Conservation (phyloP, 768 basidiomycete species). For the Auricularia auricula-judae region DNA sequence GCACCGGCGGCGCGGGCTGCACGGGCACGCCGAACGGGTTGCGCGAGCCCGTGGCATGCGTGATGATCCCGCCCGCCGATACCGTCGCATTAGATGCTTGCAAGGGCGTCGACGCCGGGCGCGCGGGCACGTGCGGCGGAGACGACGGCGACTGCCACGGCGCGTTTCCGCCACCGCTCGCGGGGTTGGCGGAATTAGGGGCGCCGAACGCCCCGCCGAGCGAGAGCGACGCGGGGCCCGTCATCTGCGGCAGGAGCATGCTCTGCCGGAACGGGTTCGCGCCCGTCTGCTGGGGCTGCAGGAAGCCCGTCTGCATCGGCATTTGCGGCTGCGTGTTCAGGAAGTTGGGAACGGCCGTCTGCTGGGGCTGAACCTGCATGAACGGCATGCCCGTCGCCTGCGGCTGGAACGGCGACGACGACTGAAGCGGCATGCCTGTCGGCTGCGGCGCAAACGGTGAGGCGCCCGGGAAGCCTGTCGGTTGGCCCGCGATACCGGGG, state of each 20-base stretch:
- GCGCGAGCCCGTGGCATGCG: constrained; percentile 87
- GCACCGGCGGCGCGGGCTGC: constrained; percentile 49
- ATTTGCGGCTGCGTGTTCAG: constrained; percentile 29
- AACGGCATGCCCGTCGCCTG: constrained; percentile 2
- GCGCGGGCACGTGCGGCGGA: constrained; percentile 30
- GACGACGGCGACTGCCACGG: constrained; percentile 11
- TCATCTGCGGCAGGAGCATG: constrained; percentile 53
- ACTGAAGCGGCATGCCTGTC: constrained; percentile 17
- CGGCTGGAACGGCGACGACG: neutral
- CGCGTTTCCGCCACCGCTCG: constrained; percentile 9
- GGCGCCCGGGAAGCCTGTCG: constrained; percentile 21
- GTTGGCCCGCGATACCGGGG: constrained; percentile 15
- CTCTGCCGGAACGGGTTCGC: constrained; percentile 80
- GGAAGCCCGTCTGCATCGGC: constrained; percentile 18
- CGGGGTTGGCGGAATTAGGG: constrained; percentile 5
- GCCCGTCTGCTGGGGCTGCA: constrained; percentile 27
- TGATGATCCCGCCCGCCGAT: constrained; percentile 46
- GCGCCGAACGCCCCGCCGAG: constrained; percentile 11
- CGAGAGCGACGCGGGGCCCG: constrained; percentile 41
- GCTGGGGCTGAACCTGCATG: constrained; percentile 32
- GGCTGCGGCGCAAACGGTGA: constrained; percentile 34
- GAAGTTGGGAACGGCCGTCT: constrained; percentile 42
- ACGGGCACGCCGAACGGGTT: constrained; percentile 87
- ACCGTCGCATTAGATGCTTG: constrained; percentile 27
- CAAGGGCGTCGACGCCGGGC: constrained; percentile 67